Percentiles rank a stretch among this genome's conserved stretches.
These are phyloP conservation scores for Ophiocordyceps unilateralis DNA, from an alignment of 2,329 filamentous ascomycete species.

Conservation along the genomic window DNA sequence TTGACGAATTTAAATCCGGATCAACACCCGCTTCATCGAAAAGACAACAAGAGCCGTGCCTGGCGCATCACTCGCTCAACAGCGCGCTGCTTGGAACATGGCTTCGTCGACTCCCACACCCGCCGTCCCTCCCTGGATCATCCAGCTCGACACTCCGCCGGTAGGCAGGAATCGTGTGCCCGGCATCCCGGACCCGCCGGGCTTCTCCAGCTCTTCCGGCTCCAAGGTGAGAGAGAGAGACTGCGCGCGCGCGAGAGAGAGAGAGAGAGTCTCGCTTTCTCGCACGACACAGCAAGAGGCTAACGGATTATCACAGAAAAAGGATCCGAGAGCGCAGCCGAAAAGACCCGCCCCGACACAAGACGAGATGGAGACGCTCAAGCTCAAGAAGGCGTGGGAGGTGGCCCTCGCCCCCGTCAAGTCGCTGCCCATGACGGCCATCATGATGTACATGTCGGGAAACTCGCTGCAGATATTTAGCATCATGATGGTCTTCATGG, in stretches of 20 bases:
- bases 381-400: slow-evolving; percentile 98
- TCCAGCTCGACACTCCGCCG: slow-evolving; percentile 58
- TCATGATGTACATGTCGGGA: slow-evolving; percentile 99
- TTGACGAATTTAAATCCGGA: too few species aligned
- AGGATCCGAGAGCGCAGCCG: slow-evolving; percentile 28
- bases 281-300: background rate
- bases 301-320: slow-evolving; percentile 28
- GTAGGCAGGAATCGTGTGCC: slow-evolving; percentile 45
- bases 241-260: background rate
- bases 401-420: slow-evolving; percentile 87
- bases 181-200: slow-evolving; percentile 69
- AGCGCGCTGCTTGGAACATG: background rate
- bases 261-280: too few species aligned
- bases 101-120: background rate
- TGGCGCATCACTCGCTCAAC: background rate
- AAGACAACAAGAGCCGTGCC: background rate
- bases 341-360: slow-evolving; percentile 49
- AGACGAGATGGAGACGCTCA: slow-evolving; percentile 85
- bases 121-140: slow-evolving; percentile 55
- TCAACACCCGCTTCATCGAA: background rate
- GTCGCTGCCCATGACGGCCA: slow-evolving; percentile 89
- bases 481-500: slow-evolving; percentile 99
- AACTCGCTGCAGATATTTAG: slow-evolving; percentile 97
- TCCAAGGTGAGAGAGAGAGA: slow-evolving; percentile 33
- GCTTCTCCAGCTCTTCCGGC: slow-evolving; percentile 44